These are phyloP conservation scores for Cladosporium cucumerinum DNA, from an alignment of 2,329 filamentous ascomycete genomes.

Conservation along the genomic window DNA sequence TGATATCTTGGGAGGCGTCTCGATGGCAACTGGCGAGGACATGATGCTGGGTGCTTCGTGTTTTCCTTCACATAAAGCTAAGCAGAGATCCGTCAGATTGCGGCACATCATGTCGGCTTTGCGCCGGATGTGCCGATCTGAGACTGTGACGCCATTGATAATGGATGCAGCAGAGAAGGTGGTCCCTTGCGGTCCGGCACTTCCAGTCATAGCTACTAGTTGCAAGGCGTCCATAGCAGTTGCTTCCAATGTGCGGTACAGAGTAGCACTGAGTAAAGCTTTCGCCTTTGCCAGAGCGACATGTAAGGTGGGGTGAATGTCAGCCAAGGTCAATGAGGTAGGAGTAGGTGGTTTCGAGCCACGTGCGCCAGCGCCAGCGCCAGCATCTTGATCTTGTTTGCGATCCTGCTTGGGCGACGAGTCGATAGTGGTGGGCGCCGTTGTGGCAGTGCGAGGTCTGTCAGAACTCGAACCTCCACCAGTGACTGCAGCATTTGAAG, in stretches of 20 bases:
- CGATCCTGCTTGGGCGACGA: constrained; percentile 75
- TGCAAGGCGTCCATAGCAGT: constrained; percentile 78
- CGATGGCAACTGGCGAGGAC: constrained; percentile 23
- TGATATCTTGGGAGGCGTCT: constrained; percentile 12
- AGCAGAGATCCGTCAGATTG: constrained; percentile 85
- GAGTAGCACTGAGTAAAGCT: constrained; percentile 62
- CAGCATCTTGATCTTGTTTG: constrained; percentile 43
- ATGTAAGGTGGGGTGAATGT: constrained; percentile 73
- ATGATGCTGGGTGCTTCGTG: constrained; percentile 25
- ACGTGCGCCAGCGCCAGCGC: constrained; percentile 20
- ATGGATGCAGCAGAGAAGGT: constrained; percentile 65
- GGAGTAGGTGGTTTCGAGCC: background rate
- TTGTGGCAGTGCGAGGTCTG: constrained; percentile 84
- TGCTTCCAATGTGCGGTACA: constrained; percentile 76
- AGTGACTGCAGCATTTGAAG: constrained; percentile 75
- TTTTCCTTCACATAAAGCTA: constrained; percentile 61
- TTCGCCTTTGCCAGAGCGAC: constrained; percentile 78
- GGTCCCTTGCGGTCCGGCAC: constrained; percentile 59
- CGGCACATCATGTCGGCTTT: constrained; percentile 93
- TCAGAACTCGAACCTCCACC: constrained; percentile 55
- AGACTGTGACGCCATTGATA: constrained; percentile 57
- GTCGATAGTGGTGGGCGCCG: constrained; percentile 84
- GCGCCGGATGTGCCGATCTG: constrained; percentile 80
- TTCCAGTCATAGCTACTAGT: constrained; percentile 74
- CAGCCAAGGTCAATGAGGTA: constrained; percentile 40